These are phyloP conservation scores for Gnaphalium uliginosum DNA, from an alignment of 129 eudicot species.

Conservation along the genomic window DNA sequence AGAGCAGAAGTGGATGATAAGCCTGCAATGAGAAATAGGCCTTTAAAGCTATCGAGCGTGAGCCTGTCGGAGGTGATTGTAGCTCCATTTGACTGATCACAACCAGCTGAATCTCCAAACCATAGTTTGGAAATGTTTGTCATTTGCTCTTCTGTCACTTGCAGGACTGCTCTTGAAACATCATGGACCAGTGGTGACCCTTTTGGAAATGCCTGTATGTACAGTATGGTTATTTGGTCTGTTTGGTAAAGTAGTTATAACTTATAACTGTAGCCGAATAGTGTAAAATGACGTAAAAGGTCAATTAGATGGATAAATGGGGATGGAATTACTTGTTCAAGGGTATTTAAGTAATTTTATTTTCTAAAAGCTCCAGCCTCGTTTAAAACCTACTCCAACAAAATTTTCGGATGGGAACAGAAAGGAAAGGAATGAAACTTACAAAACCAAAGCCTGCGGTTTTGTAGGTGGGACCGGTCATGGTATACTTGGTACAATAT, in stretches of 20 bases:
- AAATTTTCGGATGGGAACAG: neutral
- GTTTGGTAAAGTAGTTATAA: neutral
- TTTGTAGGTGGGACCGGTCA: slow-evolving; percentile 7
- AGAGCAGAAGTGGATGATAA: slow-evolving; percentile 49
- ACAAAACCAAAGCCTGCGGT: slow-evolving; percentile 18
- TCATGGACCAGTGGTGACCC: slow-evolving; percentile 57
- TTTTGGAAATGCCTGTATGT: slow-evolving; percentile 49
- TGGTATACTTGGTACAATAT: slow-evolving; percentile 12
- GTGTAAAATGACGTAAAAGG: neutral
- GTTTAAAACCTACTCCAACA: no score
- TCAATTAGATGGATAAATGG: no score
- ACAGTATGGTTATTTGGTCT: neutral
- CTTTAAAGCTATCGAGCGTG: slow-evolving; percentile 56
- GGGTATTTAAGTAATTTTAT: no score
- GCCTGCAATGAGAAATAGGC: slow-evolving; percentile 59
- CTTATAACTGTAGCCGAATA: neutral
- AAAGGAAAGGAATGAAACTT: neutral
- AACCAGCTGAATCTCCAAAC: slow-evolving; percentile 36
- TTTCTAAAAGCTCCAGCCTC: no score
- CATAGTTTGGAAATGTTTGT: slow-evolving; percentile 27
- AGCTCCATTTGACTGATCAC: slow-evolving; percentile 32
- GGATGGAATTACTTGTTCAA: no score
- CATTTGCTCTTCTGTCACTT: slow-evolving; percentile 43
- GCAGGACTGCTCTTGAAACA: slow-evolving; percentile 48
- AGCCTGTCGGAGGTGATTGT: slow-evolving; percentile 38